Evolutionary conservation across 2,329 filamentous ascomycete genomes (phyloP).

Genomic region (Penicillium hesseltinei): DNA sequence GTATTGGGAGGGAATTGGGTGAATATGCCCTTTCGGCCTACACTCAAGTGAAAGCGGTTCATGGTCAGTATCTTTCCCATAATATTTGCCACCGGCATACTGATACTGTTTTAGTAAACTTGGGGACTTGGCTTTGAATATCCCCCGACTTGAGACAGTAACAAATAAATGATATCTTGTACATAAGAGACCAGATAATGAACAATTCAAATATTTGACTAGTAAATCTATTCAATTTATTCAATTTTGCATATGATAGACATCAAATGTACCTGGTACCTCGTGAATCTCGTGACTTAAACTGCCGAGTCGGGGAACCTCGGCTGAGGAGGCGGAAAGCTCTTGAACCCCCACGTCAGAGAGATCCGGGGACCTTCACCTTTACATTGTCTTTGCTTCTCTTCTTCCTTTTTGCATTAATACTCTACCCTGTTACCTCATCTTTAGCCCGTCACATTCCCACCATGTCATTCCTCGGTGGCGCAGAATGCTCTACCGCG

Average conservation of each 20-base stretch:
- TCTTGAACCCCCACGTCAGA: constrained; percentile 25
- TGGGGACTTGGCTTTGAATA: constrained; percentile 1
- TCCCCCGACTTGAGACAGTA: not conserved
- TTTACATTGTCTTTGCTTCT: constrained; percentile 1
- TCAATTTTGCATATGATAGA: not conserved
- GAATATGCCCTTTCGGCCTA: constrained; percentile 54
- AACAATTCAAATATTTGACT: not conserved
- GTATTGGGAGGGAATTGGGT: constrained; percentile 54
- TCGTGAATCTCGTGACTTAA: not conserved
- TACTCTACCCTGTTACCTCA: not conserved
- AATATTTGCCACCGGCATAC: not conserved
- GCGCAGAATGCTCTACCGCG: constrained; percentile 93
- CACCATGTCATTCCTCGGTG: constrained; percentile 90
- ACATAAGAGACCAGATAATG: not conserved
- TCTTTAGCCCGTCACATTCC: not conserved
- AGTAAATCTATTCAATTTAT: not conserved
- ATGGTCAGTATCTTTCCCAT: constrained; percentile 4
- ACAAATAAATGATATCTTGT: not conserved
- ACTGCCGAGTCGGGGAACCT: constrained; percentile 20
- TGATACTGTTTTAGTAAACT: not conserved
- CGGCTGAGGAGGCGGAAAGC: constrained; percentile 25
- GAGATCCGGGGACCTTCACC: constrained; percentile 11
- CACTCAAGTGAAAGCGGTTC: constrained; percentile 25
- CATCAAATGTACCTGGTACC: not conserved
- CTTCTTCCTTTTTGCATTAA: not conserved